Evolutionary conservation across 202 grass and related monocot genomes (phyloP), one percentile per base, ranked within the genome.

Genomic region (Elaeis oleifera): DNA sequence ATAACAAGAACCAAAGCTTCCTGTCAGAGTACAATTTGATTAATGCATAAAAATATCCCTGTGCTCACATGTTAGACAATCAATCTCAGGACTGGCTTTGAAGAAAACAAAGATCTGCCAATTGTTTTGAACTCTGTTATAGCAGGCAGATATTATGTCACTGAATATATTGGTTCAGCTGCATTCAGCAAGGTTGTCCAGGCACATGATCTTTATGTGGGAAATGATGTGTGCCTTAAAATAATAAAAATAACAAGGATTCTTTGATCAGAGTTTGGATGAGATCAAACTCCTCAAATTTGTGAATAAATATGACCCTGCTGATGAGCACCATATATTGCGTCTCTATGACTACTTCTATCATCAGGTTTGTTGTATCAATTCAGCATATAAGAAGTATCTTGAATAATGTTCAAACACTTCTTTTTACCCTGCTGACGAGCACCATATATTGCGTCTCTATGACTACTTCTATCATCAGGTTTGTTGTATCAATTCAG

Each of bases 171-270:
- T 61, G 94, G 94, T 51, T 99, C 85, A 1, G 94, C 94, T 59
- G 94, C 94, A 80, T 99, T 94, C 74, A 99, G 94, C 62, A 89
- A 84, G 72, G 94, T 99, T 79, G 88, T 86, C 50, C 88, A 99
- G 82, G 94, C 94, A 72, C 85, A 84, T 62, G 94, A 99, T 82
- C 82, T 99, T 78, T 69, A 71, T 54, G 89, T 77, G 16, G 85
- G 88, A 71, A 89, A 55, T 16, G 82, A 89, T 69, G 83, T 99
- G 58, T 99, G 94, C 56, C 88, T 99, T 63, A 99, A 99, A 72
- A 99, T 99, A 84, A 99, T 94, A 25, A 99, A 74, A 99, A 94
- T 60, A 83, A 94, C 67, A 99, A 99, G 82, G 94, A 99, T 75
- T 94, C 78, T 89, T 99, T 64, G 94, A 99, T 55, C 94, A 94